Evolutionary conservation across 2,329 filamentous ascomycete genomes (phyloP), one percentile per base, ranked within the genome.

Genomic region (Paracorniculantispora psalliotae): DNA sequence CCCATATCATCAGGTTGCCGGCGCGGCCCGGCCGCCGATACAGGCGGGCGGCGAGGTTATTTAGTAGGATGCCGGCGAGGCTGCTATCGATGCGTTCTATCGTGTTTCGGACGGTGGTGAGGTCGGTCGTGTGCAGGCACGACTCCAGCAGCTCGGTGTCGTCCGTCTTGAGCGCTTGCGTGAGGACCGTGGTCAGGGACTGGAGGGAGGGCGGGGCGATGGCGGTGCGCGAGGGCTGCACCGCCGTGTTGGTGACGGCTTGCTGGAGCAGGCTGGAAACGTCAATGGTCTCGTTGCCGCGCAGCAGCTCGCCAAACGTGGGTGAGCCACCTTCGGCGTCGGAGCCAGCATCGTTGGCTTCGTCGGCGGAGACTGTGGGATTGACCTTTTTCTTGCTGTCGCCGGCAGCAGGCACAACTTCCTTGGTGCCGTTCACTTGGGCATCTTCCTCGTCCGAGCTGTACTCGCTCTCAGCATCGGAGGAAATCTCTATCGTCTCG

Each of bases 161-260:
- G 74, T 97, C 94, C 62, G 92, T 97, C 68, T 89, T 89, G 59
- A 99, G 86, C 6, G 94, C 91, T 73, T 97, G 93, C 15, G 92
- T 87, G 61, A 99, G 86, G n/a, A 97, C 91, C 5, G 91, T 96
- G 50, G 90, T 89, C 53, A 99, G 84, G 7, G 93, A 96, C 61
- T 91, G 86, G 61, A 89, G 87, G 13, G 86, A 87, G 13, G 88
- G 89, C 21, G 85, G 78, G 19, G 81, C 80, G 62, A 88, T 77
- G 57, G 76, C 73, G 61, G 77, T 77, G 68, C 73, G 72, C 47
- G 77, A 62, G 71, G 77, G 59, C 75, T 77, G 64, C 73, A 75
- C 62, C 15, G 72, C 67, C 41, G 72, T 67, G 60, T 62, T 65
- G 35, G 68, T 61, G 21, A 66, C 62, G 55, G 69, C 66, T 62